Percentiles rank a stretch among this genome's conserved stretches.
phyloP scores from a whole-genome alignment of 106 monocot species.

The Allium cepa region DNA sequence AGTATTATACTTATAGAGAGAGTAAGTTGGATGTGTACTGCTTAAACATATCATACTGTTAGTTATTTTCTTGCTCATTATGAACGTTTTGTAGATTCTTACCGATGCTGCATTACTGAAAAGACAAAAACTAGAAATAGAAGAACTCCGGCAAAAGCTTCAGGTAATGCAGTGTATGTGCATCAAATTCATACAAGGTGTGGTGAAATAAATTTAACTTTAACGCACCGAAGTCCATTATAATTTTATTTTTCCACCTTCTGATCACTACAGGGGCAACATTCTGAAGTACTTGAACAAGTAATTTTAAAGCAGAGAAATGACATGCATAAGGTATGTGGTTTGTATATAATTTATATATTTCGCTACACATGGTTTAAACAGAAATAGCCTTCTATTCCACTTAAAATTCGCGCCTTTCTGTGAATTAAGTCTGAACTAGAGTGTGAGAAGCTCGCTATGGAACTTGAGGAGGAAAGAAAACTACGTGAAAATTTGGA shows the following conservation, averaged over 20 bases:
- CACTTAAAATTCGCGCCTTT: background rate
- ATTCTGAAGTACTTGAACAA: slow-evolving; percentile 93
- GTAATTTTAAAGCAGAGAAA: slow-evolving; percentile 83
- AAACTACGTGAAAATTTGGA: slow-evolving; percentile 39
- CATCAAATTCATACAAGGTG: background rate
- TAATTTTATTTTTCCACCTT: background rate
- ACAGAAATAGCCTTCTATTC: background rate
- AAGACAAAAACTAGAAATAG: slow-evolving; percentile 86
- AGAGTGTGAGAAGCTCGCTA: slow-evolving; percentile 51
- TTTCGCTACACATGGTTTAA: background rate
- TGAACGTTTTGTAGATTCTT: slow-evolving; percentile 42
- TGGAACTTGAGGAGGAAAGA: slow-evolving; percentile 70
- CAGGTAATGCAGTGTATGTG: slow-evolving; percentile 28
- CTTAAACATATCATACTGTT: too few species aligned
- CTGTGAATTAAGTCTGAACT: slow-evolving; percentile 50
- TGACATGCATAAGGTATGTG: slow-evolving; percentile 88
- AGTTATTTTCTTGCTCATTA: too few species aligned
- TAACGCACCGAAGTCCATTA: background rate
- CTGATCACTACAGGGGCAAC: slow-evolving; percentile 54
- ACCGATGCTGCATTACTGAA: slow-evolving; percentile 96
- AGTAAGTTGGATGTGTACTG: too few species aligned
- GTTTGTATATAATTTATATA: background rate
- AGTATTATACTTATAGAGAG: too few species aligned
- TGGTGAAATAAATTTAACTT: too few species aligned
- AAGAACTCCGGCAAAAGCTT: slow-evolving; percentile 81